phyloP scores from a whole-genome alignment of 2,329 filamentous ascomycete species.

The Ceratocystis huliohia region DNA sequence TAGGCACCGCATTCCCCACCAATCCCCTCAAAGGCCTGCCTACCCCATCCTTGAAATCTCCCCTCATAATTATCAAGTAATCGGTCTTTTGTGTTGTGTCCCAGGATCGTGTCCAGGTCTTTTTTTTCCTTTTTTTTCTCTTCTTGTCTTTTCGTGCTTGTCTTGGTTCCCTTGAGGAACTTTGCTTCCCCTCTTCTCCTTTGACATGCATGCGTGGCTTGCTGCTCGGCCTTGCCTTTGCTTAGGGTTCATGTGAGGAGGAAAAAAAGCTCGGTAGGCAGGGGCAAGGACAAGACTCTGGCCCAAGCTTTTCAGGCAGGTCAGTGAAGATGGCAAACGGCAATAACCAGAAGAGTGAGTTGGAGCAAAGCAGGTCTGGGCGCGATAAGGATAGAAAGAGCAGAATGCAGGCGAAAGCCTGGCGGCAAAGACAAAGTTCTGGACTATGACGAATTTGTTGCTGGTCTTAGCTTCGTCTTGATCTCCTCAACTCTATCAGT shows the following conservation, averaged over 20 bases:
- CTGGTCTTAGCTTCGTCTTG: background rate
- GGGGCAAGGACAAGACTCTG: background rate
- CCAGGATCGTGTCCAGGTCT: background rate
- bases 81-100: background rate
- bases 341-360: background rate
- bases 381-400: background rate
- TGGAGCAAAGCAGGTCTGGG: background rate
- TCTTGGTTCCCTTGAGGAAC: background rate
- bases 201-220: slow-evolving; percentile 6
- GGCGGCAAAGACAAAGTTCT: background rate
- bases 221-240: background rate
- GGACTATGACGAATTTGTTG: background rate
- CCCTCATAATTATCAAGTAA: background rate
- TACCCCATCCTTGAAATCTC: background rate
- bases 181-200: slow-evolving; percentile 1
- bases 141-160: background rate
- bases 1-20: background rate
- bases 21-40: too few relatives aligned
- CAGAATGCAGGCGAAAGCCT: too few relatives aligned
- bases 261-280: background rate
- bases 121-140: background rate
- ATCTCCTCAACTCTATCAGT: background rate
- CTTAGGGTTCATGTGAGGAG: background rate
- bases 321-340: background rate
- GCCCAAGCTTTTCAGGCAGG: background rate